phyloP scores from a whole-genome alignment of 805 yeast genomes.

The Suhomyces sp. region DNA sequence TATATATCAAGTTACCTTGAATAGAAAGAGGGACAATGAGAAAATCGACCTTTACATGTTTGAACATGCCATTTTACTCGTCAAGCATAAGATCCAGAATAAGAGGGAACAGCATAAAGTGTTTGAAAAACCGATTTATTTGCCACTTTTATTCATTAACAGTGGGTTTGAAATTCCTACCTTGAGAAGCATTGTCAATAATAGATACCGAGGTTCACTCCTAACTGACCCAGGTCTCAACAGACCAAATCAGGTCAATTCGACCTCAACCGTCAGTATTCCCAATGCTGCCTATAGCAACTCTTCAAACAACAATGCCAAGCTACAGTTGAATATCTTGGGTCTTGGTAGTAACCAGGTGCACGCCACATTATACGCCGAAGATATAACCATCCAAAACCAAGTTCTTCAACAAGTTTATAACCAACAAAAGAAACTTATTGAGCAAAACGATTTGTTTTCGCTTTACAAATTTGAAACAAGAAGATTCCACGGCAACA shows the following conservation, averaged over 20 bases:
- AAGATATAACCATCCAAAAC: constrained; percentile 61
- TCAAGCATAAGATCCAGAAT: constrained; percentile 79
- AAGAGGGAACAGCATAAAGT: constrained; percentile 91
- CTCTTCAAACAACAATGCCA: constrained; percentile 26
- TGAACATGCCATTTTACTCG: constrained; percentile 84
- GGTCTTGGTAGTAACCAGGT: constrained; percentile 55
- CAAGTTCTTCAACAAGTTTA: constrained; percentile 77
- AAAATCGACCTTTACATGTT: constrained; percentile 82
- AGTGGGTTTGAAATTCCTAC: constrained; percentile 78
- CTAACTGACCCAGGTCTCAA: constrained; percentile 33
- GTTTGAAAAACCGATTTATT: constrained; percentile 81
- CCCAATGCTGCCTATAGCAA: constrained; percentile 14
- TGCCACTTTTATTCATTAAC: constrained; percentile 70
- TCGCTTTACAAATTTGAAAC: constrained; percentile 73
- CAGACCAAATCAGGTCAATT: constrained; percentile 18
- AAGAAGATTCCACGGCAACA: constrained; percentile 66
- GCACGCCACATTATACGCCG: constrained; percentile 51
- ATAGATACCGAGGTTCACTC: constrained; percentile 34
- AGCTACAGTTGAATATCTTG: constrained; percentile 49
- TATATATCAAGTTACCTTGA: constrained; percentile 70
- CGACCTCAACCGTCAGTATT: constrained; percentile 20
- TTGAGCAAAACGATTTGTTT: constrained; percentile 73
- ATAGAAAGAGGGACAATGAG: constrained; percentile 68
- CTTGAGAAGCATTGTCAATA: constrained; percentile 41
- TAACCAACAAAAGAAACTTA: constrained; percentile 71